Evolutionary conservation across 2,329 filamentous ascomycete species (phyloP), one percentile per base, ranked within the genome.

Genomic region (Xylaria sp.): DNA sequence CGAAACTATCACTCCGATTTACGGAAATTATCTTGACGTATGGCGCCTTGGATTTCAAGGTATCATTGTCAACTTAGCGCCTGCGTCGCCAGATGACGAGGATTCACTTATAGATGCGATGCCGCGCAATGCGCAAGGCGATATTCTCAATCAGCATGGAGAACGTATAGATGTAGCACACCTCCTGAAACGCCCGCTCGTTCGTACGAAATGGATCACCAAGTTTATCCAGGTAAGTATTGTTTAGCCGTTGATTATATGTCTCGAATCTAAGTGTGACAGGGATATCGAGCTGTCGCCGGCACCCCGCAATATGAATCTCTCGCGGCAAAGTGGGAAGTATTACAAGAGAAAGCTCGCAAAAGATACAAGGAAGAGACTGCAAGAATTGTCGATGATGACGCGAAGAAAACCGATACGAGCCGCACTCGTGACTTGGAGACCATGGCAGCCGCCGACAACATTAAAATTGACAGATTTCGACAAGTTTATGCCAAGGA

Each of bases 21-120:
- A 99, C 78, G 85, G 89, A 68, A 90, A 93, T 75, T 99, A 98
- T 78, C 85, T 98, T 36, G 89, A 89, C 76, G 90, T 91, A 8
- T 99, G 96, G 96, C 88, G 94, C 34, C 86, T 98, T 56, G 96
- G 96, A 0, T 99, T 98, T 79, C 92, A 97, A 75, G 94, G 97
- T 77, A 89, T 99, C 23, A 90, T 98, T 58, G 93, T 99, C 74
- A 98, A 97, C 77, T 88, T 98, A 39, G 94, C 93, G 1, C 92
- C 93, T 8, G 87, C 89, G 4, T 80, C 81, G 1, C 75, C 79
- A 1, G 88, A 90, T 39, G 88, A 91, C 56, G 84, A 89, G 45
- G 85, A 89, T 70, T 89, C 87, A 1, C 80, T 89, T 1, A 77
- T 90, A 60, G 84, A 87, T 68, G 87, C 85, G 1, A 82, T 87